phyloP scores from a whole-genome alignment of 495 filamentous ascomycete genomes.

The Penicillium pancosmium region DNA sequence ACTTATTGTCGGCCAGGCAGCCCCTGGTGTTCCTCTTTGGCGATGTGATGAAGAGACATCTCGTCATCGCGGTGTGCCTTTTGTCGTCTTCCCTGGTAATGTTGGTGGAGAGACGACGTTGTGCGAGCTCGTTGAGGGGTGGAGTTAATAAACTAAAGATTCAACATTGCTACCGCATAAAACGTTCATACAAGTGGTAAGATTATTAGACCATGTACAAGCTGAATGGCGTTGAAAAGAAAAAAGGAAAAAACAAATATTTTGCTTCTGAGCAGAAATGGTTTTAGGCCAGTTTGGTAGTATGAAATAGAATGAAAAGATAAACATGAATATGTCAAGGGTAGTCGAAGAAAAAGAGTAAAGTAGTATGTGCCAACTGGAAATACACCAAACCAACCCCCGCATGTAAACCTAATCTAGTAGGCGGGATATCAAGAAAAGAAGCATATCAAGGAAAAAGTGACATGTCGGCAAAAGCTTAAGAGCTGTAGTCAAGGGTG shows the following conservation, averaged over 20 bases:
- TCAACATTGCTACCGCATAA: background rate
- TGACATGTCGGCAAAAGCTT: slow-evolving; percentile 14
- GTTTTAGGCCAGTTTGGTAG: slow-evolving; percentile 18
- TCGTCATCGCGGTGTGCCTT: slow-evolving; percentile 49
- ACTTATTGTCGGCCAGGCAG: slow-evolving; percentile 54
- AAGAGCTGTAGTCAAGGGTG: slow-evolving; percentile 32
- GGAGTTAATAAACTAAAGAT: slow-evolving; percentile 26
- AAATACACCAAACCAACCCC: slow-evolving; percentile 20
- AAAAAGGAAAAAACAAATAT: background rate
- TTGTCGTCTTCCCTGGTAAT: slow-evolving; percentile 61
- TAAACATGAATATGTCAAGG: slow-evolving; percentile 8
- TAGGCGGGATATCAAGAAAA: slow-evolving; percentile 6
- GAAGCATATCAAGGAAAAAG: slow-evolving; percentile 10
- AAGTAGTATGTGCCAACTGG: slow-evolving; percentile 21
- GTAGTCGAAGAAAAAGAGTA: slow-evolving; percentile 14
- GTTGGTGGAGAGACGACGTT: slow-evolving; percentile 53
- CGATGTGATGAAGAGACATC: slow-evolving; percentile 52
- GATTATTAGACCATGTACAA: background rate
- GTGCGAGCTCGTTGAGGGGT: slow-evolving; percentile 42
- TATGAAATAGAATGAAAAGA: background rate
- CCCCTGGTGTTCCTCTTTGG: slow-evolving; percentile 58
- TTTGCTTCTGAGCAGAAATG: background rate
- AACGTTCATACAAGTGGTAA: background rate
- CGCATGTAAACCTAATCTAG: slow-evolving; percentile 9
- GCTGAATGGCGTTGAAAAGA: background rate